Evolutionary conservation across 1,284 basidiomycete genomes (phyloP).

Genomic region (Pisolithus thermaeus): DNA sequence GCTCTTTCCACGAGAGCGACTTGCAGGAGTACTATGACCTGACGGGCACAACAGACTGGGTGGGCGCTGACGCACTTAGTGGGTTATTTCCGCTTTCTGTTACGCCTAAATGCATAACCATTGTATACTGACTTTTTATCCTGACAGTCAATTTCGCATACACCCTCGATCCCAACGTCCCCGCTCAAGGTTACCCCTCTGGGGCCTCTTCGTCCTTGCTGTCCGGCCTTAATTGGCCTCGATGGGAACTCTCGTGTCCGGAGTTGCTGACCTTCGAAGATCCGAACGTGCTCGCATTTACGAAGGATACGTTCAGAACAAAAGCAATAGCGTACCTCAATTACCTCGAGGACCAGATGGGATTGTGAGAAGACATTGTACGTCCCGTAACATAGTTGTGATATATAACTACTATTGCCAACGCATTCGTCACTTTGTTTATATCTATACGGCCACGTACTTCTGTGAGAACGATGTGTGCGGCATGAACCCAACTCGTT

Average conservation of each 20-base stretch:
- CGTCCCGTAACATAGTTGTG: not conserved
- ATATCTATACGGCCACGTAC: no score
- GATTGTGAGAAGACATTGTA: not conserved
- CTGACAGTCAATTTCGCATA: constrained; percentile 4
- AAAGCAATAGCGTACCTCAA: constrained; percentile 10
- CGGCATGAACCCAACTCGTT: no score
- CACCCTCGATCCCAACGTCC: constrained; percentile 4
- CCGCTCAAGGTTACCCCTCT: not conserved
- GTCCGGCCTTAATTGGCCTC: not conserved
- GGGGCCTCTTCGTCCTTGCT: not conserved
- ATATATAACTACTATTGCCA: not conserved
- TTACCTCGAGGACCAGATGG: constrained; percentile 6
- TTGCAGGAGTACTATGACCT: constrained; percentile 9
- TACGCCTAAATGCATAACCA: not conserved
- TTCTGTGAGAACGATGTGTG: no score
- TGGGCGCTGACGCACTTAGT: constrained; percentile 9
- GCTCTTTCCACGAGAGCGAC: constrained; percentile 8
- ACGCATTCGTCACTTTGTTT: no score
- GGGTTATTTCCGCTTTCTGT: not conserved
- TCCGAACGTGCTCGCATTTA: constrained; percentile 10
- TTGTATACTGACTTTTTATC: not conserved
- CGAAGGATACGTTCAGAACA: constrained; percentile 11
- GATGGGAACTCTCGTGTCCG: not conserved
- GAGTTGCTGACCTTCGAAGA: constrained; percentile 14
- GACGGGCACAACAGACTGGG: constrained; percentile 3